Evolutionary conservation across 345 rosid species (phyloP), one percentile per base, ranked within the genome.

Genomic region (Garcia nutans): DNA sequence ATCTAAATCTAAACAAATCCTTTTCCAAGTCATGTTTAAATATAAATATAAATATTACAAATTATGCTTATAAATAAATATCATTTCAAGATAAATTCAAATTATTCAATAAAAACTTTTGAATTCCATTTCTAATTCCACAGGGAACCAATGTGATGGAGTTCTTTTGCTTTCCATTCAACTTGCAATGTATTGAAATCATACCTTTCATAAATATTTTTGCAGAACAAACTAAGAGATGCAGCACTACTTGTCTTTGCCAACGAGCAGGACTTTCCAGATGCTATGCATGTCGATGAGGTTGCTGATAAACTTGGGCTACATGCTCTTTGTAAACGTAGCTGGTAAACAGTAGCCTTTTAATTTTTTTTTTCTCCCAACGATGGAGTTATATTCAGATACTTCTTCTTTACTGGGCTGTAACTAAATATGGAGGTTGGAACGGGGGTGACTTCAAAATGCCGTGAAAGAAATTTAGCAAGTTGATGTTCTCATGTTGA

Each of bases 241-340:
- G 89, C 96, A 73, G 74, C 87, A 8, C 37, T 93, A 19, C 88
- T 89, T 4, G 89, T 93, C 70, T 83, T 87, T 63, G 94, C 93
- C 63, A 89, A 91, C 82, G 91, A 93, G 83, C 94, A 93, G 83
- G 97, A 91, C 74, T 55, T 82, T 42, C 70, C 70, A 33, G 65
- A 72, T 75, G 86, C 89, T 33, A 82, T 89, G 89, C 66, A 82
- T 0, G 77, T 79, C 26, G 60, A 85, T 31, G 89, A 93, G 65
- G 70, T 89, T 45, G 92, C 92, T 17, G 78, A 87, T 73, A 87
- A 89, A 76, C 94, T 88, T 22, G 97, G 92, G 2, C 83, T 89
- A 0, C 78, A 86, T 42, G 62, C 90, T 71, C 82, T 93, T 23
- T 59, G 84, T 10, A 80, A 83, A 62, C 88, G 84, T 20, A 72